A percentile compares a stretch with the other conserved stretches of the same genome.
These are phyloP conservation scores for Tulasnella sp. DNA, from an alignment of 768 basidiomycete genomes.

Conservation along the genomic window DNA sequence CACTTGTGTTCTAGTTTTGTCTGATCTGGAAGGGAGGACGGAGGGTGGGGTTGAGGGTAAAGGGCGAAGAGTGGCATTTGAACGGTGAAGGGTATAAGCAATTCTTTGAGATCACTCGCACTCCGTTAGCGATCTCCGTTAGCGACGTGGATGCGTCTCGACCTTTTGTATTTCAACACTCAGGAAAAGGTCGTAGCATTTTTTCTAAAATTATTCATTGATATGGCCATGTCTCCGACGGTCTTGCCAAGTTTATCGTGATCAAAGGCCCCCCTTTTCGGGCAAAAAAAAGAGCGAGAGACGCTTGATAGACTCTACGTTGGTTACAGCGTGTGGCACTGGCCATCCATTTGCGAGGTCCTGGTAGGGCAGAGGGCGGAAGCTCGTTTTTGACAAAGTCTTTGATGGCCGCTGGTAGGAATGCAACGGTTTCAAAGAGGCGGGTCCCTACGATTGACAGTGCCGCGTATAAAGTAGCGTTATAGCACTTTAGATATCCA, in stretches of 20 bases:
- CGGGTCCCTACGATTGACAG: neutral
- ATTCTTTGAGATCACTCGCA: no score
- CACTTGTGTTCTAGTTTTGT: neutral
- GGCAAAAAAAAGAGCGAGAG: conserved; percentile 57
- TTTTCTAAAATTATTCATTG: conserved; percentile 66
- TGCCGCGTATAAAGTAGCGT: neutral
- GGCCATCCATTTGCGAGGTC: conserved; percentile 69
- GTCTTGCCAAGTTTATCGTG: conserved; percentile 67
- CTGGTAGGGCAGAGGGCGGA: conserved; percentile 85
- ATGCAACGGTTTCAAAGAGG: neutral
- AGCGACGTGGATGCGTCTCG: no score
- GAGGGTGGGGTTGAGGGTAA: no score
- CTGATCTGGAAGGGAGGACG: neutral
- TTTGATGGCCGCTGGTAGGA: neutral
- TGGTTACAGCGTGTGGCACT: conserved; percentile 76
- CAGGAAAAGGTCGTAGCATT: conserved; percentile 67
- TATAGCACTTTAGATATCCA: neutral
- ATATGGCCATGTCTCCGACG: conserved; percentile 82
- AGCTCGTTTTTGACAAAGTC: conserved; percentile 36
- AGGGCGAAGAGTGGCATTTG: no score
- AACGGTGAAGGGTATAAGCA: no score
- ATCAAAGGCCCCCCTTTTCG: conserved; percentile 77
- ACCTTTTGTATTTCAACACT: conserved; percentile 88
- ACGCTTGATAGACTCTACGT: conserved; percentile 51
- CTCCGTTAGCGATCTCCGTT: no score